Evolutionary conservation across 192 early-diverging fungal genomes (phyloP), one percentile per base, ranked within the genome.

Genomic region (Dispira parvispora): DNA sequence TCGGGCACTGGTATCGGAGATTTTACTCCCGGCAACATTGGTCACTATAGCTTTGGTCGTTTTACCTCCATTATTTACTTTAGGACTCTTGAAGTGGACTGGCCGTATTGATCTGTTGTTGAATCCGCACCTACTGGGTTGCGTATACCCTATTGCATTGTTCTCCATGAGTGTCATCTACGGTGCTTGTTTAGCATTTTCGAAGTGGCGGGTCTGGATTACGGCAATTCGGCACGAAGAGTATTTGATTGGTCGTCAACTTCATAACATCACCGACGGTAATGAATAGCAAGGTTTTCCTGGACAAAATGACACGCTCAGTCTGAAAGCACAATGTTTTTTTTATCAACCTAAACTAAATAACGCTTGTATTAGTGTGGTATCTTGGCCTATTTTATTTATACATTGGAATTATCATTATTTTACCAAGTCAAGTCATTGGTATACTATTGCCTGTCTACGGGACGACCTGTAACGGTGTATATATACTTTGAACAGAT

Each of bases 161-260:
- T n/a, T 56, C 63, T 60, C 64, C 21, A 61, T 50, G 10, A 8
- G 68, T 21, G 38, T 45, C 57, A 52, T 65, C 62, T 69, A 57
- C 20, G 32, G 69, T 46, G 60, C 52, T 1, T 71, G 68, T 63
- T 65, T 52, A 26, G 61, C 64, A 14, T 47, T 67, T 43, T 45
- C 63, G 11, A 44, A 83, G 60, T 67, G 88, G 28, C 75, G 72
- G 44, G 61, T 67, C 11, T 98, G 95, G 92, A 76, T 86, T 52
- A 79, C 86, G 21, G 65, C 78, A 49, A 80, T 92, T 5, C 77
- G 85, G 26, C 92, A 98, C 46, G 88, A 88, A 50, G 78, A 82
- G 52, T 98, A 89, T 63, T 72, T 92, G 42, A 83, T 94, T 52
- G 95, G 95, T 12, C 77, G 82, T 42, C 75, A 75, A 68, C 73